phyloP scores from a whole-genome alignment of 2,329 filamentous ascomycete genomes.

The Gyromitra esculenta region DNA sequence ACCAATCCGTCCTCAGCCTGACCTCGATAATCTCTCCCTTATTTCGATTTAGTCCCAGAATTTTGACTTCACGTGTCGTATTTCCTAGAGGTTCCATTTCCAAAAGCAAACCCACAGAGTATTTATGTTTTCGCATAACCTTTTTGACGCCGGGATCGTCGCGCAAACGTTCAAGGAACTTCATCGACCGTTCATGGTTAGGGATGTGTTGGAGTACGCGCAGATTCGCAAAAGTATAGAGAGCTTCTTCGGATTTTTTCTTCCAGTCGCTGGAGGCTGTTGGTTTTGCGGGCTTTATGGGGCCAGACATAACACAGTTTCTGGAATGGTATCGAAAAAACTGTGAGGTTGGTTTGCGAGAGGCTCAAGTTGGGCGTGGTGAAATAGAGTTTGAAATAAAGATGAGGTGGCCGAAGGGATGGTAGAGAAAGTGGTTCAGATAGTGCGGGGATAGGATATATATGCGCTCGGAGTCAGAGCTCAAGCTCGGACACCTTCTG shows the following conservation, averaged over 20 bases:
- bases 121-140: conserved; percentile 84
- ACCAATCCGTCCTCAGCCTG: conserved; percentile 87
- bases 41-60: conserved; percentile 87
- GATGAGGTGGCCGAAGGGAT: not conserved
- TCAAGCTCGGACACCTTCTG: conserved; percentile 14
- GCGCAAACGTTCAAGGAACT: conserved; percentile 78
- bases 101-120: conserved; percentile 84
- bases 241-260: conserved; percentile 67
- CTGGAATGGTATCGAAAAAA: not conserved
- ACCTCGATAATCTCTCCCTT: conserved; percentile 89
- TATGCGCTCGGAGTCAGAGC: conserved; percentile 3
- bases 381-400: not conserved
- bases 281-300: conserved; percentile 59
- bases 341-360: not conserved
- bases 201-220: conserved; percentile 81
- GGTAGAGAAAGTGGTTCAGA: not conserved
- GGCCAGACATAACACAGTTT: conserved; percentile 35
- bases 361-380: not conserved
- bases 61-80: conserved; percentile 63
- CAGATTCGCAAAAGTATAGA: conserved; percentile 83
- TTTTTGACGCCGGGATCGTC: conserved; percentile 85
- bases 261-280: conserved; percentile 62
- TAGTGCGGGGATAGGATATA: conserved; percentile 5
- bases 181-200: conserved; percentile 74
- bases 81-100: conserved; percentile 92